Evolutionary conservation across 371 early-diverging fungal genomes (phyloP).

Genomic region (Saksenaea vasiformis): DNA sequence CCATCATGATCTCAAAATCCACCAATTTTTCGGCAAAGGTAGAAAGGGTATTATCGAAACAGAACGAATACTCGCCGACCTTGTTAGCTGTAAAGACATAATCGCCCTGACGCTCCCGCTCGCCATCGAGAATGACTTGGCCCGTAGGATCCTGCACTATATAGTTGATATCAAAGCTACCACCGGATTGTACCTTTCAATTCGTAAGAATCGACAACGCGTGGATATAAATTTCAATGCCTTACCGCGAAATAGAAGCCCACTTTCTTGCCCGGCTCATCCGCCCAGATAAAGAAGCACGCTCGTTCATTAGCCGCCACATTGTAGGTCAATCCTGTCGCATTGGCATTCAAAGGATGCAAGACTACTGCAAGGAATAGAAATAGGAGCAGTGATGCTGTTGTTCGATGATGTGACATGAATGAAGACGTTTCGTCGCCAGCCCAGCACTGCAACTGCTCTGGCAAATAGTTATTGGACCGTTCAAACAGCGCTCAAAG

Average conservation of each 20-base stretch:
- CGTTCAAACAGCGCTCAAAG: not conserved
- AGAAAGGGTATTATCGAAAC: constrained; percentile 89
- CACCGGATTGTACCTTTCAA: constrained; percentile 86
- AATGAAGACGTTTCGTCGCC: not conserved
- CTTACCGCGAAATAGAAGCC: constrained; percentile 96
- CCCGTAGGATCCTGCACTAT: constrained; percentile 72
- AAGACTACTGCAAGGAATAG: not conserved
- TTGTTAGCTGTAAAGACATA: constrained; percentile 81
- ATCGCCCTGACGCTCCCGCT: constrained; percentile 89
- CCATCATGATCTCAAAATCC: constrained; percentile 90
- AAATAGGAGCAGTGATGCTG: not conserved
- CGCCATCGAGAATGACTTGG: constrained; percentile 65
- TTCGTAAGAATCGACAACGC: not conserved
- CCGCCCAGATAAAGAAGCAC: constrained; percentile 76
- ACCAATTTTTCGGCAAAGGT: constrained; percentile 88
- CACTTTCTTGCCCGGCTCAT: constrained; percentile 79
- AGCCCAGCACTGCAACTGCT: not conserved
- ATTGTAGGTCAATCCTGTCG: constrained; percentile 81
- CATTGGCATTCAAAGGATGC: constrained; percentile 17
- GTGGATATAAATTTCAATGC: constrained; percentile 1
- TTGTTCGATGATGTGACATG: not conserved
- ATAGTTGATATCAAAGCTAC: constrained; percentile 91
- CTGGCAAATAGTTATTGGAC: not conserved
- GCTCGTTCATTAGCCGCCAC: constrained; percentile 87
- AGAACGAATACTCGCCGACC: constrained; percentile 88